These are phyloP conservation scores for Candida pseudoviswanathii DNA, from an alignment of 1,139 yeast species.

Conservation along the genomic window DNA sequence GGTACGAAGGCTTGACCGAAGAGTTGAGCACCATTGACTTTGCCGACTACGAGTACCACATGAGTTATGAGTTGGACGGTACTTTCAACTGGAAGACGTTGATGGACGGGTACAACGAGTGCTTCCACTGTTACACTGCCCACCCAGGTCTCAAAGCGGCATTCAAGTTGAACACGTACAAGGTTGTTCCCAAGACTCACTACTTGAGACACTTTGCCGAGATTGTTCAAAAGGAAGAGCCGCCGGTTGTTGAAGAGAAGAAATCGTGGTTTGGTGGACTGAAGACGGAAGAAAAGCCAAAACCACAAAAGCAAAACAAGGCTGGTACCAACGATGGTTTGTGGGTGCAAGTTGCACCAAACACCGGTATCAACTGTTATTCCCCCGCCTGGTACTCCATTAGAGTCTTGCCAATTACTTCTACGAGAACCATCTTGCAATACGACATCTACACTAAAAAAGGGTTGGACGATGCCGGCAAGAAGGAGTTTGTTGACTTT, in stretches of 20 bases:
- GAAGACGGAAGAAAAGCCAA: constrained; percentile 20
- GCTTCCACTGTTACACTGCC: constrained; percentile 68
- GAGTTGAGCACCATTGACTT: constrained; percentile 62
- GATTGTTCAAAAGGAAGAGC: constrained; percentile 20
- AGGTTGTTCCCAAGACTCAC: constrained; percentile 58
- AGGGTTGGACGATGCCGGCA: constrained; percentile 51
- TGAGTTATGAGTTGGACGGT: constrained; percentile 67
- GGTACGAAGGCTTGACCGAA: constrained; percentile 50
- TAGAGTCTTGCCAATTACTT: constrained; percentile 55
- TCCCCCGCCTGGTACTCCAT: constrained; percentile 70
- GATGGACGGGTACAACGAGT: constrained; percentile 69
- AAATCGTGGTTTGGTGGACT: constrained; percentile 51
- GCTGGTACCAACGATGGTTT: constrained; percentile 64
- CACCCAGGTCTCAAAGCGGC: constrained; percentile 62
- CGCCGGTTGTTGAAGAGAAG: constrained; percentile 15
- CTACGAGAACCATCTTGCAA: constrained; percentile 56
- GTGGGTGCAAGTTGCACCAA: constrained; percentile 63
- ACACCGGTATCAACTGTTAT: constrained; percentile 61
- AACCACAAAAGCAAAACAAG: constrained; percentile 31
- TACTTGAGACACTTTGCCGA: constrained; percentile 58
- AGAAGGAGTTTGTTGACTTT: constrained; percentile 64
- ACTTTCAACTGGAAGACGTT: constrained; percentile 66
- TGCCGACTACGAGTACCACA: constrained; percentile 60
- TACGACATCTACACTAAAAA: constrained; percentile 64
- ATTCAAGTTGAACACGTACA: constrained; percentile 64